phyloP scores from a whole-genome alignment of 2,329 filamentous ascomycete genomes.

The Huntiella bhutanensis region DNA sequence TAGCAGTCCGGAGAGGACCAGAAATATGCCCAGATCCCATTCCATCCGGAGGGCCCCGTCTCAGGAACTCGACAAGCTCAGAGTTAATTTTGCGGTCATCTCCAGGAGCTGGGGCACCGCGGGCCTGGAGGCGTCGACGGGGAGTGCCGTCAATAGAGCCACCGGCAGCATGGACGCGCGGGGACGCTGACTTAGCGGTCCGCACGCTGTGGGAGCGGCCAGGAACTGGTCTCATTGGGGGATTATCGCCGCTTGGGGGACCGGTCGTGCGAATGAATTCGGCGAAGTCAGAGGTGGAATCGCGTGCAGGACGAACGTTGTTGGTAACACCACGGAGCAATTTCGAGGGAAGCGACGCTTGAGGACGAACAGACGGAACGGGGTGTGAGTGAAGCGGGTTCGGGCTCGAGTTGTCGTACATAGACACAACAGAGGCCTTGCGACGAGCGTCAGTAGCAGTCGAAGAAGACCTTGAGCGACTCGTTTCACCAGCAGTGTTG shows the following conservation, averaged over 20 bases:
- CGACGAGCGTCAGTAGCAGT: slow-evolving; percentile 18
- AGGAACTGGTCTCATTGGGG: slow-evolving; percentile 14
- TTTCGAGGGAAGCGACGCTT: slow-evolving; percentile 12
- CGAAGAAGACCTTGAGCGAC: slow-evolving; percentile 31
- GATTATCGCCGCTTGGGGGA: slow-evolving; percentile 31
- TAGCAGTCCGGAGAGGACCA: slow-evolving; percentile 62
- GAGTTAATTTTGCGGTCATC: slow-evolving; percentile 49
- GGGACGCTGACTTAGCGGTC: slow-evolving; percentile 20
- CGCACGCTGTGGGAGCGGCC: slow-evolving; percentile 22
- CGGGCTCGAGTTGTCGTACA: slow-evolving; percentile 9
- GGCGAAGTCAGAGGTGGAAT: slow-evolving; percentile 66
- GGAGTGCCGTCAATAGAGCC: slow-evolving; percentile 17
- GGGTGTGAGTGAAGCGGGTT: slow-evolving; percentile 11
- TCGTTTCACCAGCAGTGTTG: slow-evolving; percentile 25
- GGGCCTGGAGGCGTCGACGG: slow-evolving; percentile 45
- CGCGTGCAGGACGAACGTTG: slow-evolving; percentile 52
- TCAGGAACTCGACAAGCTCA: slow-evolving; percentile 89
- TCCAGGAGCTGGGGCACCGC: slow-evolving; percentile 39
- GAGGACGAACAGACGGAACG: neutral
- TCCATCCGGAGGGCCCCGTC: slow-evolving; percentile 54
- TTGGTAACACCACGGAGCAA: slow-evolving; percentile 1
- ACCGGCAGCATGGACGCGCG: slow-evolving; percentile 11
- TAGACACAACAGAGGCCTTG: slow-evolving; percentile 11
- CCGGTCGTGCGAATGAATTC: slow-evolving; percentile 80
- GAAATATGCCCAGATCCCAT: slow-evolving; percentile 51